Conservation (phyloP, 1,139 yeast species). For the Wickerhamomyces sp. region DNA sequence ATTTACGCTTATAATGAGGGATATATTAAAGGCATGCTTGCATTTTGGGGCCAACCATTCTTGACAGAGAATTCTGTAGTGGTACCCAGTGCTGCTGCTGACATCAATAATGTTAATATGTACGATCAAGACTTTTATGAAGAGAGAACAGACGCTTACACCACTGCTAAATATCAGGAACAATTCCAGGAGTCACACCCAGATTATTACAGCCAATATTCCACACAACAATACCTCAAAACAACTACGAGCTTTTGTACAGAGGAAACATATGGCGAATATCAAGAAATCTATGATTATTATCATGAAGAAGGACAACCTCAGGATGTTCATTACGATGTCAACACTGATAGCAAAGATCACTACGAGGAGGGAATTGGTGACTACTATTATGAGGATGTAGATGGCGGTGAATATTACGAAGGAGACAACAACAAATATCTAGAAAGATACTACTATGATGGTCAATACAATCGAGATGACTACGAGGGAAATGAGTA, state of each 20-base stretch:
- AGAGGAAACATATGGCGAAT: too few species aligned
- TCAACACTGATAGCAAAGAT: background rate
- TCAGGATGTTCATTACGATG: background rate
- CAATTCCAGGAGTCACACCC: background rate
- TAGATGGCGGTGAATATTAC: background rate
- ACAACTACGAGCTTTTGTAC: too few species aligned
- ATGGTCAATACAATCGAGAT: background rate
- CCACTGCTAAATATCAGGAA: background rate
- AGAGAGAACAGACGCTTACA: background rate
- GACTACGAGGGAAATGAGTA: background rate
- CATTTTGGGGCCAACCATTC: constrained; percentile 50
- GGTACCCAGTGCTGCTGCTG: too few species aligned
- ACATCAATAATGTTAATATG: background rate
- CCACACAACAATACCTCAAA: too few species aligned
- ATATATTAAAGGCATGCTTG: constrained; percentile 48
- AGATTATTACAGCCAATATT: too few species aligned
- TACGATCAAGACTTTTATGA: constrained; percentile 3
- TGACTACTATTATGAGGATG: background rate
- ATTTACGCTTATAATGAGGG: constrained; percentile 40
- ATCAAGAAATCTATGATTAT: too few species aligned
- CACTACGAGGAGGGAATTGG: background rate
- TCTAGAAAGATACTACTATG: background rate
- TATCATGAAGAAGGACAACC: background rate
- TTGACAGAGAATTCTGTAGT: constrained; percentile 7
- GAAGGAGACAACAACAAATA: background rate